These are phyloP conservation scores for Syzygium oleosum DNA, from an alignment of 345 rosid species.

Conservation along the genomic window DNA sequence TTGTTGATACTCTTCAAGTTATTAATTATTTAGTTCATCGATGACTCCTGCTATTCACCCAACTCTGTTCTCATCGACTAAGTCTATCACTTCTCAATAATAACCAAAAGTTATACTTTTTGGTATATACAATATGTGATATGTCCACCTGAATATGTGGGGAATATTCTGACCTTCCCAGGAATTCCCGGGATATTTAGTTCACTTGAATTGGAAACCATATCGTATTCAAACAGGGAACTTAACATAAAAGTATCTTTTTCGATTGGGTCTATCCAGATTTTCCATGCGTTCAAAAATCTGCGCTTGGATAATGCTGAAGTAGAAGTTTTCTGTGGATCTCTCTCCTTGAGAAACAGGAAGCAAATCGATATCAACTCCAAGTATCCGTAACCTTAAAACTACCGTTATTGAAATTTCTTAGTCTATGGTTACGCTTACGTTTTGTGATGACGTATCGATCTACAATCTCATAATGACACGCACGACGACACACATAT, in stretches of 20 bases:
- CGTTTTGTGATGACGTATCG: background rate
- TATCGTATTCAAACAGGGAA: background rate
- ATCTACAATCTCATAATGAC: background rate
- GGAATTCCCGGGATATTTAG: background rate
- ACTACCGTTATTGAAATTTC: background rate
- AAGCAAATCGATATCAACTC: background rate
- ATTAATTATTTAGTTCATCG: too few relatives aligned
- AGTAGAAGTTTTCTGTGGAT: background rate
- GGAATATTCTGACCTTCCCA: background rate
- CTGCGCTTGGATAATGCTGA: background rate
- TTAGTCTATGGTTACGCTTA: background rate
- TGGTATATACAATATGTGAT: background rate
- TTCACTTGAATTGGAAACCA: background rate
- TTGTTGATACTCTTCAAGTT: too few relatives aligned
- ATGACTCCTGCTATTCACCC: too few relatives aligned
- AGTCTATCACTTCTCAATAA: too few relatives aligned
- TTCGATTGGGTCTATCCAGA: background rate
- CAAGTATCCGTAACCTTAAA: background rate
- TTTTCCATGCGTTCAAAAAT: background rate
- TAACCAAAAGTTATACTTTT: too few relatives aligned
- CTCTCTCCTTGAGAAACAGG: background rate
- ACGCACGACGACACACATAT: background rate
- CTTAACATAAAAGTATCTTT: background rate
- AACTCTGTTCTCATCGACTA: too few relatives aligned
- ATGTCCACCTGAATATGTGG: background rate